phyloP scores from a whole-genome alignment of 139 green algal species.

The Coelastrella sp. region DNA sequence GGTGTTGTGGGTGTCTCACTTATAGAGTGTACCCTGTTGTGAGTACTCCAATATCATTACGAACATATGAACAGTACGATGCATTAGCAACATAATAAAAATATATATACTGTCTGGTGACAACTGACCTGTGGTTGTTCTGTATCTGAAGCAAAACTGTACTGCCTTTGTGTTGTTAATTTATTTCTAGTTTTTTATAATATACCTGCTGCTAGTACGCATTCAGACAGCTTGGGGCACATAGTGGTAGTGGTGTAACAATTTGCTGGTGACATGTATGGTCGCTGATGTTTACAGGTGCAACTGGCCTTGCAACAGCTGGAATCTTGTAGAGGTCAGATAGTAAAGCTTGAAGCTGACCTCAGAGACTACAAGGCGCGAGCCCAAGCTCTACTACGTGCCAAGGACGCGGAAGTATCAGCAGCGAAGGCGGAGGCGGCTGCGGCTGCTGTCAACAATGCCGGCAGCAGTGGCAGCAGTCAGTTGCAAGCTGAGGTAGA shows the following conservation, averaged over 20 bases:
- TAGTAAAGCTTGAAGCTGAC: conserved; percentile 56
- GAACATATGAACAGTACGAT: no score
- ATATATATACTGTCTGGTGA: no score
- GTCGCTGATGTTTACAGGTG: no score
- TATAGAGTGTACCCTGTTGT: no score
- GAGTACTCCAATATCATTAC: no score
- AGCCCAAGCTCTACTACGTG: conserved; percentile 59
- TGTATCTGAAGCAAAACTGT: no score
- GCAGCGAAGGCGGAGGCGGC: conserved; percentile 35
- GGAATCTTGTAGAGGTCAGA: conserved; percentile 48
- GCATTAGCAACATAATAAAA: no score
- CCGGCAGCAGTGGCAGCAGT: conserved; percentile 13
- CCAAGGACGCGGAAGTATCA: conserved; percentile 63
- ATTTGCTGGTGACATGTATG: no score
- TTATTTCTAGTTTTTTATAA: no score
- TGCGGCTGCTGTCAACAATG: conserved; percentile 11
- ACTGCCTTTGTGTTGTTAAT: not conserved
- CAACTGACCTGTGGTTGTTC: no score
- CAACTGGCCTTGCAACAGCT: conserved; percentile 49
- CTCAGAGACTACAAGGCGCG: conserved; percentile 63
- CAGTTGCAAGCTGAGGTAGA: not conserved
- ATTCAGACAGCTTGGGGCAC: no score
- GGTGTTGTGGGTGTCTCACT: not conserved
- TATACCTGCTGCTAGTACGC: not conserved
- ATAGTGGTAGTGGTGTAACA: no score